Percentiles rank a stretch among this genome's conserved stretches.
These are phyloP conservation scores for Leucocoprinus birnbaumii DNA, from an alignment of 768 basidiomycete genomes.

Conservation along the genomic window DNA sequence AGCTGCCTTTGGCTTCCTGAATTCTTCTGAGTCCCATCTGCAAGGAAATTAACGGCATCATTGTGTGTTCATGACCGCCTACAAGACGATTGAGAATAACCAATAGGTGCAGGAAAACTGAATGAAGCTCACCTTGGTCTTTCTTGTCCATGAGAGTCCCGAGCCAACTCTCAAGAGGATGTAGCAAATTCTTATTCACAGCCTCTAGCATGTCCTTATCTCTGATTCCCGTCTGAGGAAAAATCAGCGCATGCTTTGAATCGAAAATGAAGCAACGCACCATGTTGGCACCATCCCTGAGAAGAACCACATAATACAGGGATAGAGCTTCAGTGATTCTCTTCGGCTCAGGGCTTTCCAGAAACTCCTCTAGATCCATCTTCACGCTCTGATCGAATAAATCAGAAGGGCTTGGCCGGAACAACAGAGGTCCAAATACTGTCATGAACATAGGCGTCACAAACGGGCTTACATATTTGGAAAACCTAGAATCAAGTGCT, in stretches of 20 bases:
- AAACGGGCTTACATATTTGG: slow-evolving; percentile 34
- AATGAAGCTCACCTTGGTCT: neutral
- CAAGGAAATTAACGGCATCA: slow-evolving; percentile 41
- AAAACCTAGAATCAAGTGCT: slow-evolving; percentile 27
- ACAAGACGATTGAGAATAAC: neutral
- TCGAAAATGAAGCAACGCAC: slow-evolving; percentile 29
- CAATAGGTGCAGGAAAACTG: too few species aligned
- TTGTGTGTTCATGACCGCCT: slow-evolving; percentile 27
- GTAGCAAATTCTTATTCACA: slow-evolving; percentile 42
- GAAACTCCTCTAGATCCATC: slow-evolving; percentile 24
- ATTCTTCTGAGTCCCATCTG: slow-evolving; percentile 49
- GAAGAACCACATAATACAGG: slow-evolving; percentile 64
- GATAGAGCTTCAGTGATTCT: slow-evolving; percentile 65
- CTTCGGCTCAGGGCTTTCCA: slow-evolving; percentile 53
- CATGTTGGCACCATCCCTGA: slow-evolving; percentile 54
- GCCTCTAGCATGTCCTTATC: slow-evolving; percentile 39
- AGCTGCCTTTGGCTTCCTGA: slow-evolving; percentile 27
- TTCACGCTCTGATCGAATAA: slow-evolving; percentile 38
- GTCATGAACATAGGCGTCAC: slow-evolving; percentile 53
- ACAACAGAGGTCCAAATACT: slow-evolving; percentile 56
- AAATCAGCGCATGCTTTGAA: neutral
- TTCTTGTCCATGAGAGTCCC: slow-evolving; percentile 25
- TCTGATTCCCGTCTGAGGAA: slow-evolving; percentile 48
- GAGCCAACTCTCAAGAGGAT: slow-evolving; percentile 39
- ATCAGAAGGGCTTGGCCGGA: slow-evolving; percentile 53